Conservation (phyloP, 768 basidiomycete genomes). For the Clitopilus passeckerianus region DNA sequence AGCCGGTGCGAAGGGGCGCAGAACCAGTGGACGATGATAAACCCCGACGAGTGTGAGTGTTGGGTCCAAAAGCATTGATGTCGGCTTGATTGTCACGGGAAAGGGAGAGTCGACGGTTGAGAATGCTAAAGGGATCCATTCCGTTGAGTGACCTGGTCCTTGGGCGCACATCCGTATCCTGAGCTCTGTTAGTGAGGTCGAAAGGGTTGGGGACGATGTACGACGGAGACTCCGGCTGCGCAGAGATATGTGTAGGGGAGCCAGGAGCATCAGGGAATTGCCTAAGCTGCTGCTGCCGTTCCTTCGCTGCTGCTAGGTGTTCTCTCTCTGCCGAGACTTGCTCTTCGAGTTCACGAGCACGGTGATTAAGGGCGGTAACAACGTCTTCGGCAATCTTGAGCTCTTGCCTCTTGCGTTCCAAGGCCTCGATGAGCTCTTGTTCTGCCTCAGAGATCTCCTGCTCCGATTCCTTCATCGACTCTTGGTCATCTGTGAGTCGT, state of each 20-base stretch:
- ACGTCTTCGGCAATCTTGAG: slow-evolving; percentile 65
- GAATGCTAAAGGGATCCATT: not conserved
- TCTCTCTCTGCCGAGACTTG: slow-evolving; percentile 60
- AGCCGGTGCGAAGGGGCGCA: slow-evolving; percentile 13
- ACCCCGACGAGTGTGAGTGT: not conserved
- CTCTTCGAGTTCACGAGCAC: slow-evolving; percentile 73
- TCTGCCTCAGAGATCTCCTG: slow-evolving; percentile 44
- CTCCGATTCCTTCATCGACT: slow-evolving; percentile 40
- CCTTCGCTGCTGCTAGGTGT: slow-evolving; percentile 51
- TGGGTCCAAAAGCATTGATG: not conserved
- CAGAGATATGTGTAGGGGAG: slow-evolving; percentile 16
- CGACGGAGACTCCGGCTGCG: slow-evolving; percentile 9
- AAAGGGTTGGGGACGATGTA: slow-evolving; percentile 7
- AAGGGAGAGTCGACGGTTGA: slow-evolving; percentile 4
- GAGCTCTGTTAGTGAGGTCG: slow-evolving; percentile 8
- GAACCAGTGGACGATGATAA: not conserved
- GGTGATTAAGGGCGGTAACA: slow-evolving; percentile 53
- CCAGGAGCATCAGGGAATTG: slow-evolving; percentile 29
- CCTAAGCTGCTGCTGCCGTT: slow-evolving; percentile 47
- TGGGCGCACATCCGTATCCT: slow-evolving; percentile 4
- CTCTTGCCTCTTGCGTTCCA: slow-evolving; percentile 57
- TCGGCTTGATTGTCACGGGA: not conserved
- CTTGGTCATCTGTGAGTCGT: slow-evolving; percentile 50
- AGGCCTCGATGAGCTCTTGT: slow-evolving; percentile 43
- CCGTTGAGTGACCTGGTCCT: not conserved